Evolutionary conservation across 495 filamentous ascomycete genomes (phyloP).

Genomic region (Opeltia flavorubescens): DNA sequence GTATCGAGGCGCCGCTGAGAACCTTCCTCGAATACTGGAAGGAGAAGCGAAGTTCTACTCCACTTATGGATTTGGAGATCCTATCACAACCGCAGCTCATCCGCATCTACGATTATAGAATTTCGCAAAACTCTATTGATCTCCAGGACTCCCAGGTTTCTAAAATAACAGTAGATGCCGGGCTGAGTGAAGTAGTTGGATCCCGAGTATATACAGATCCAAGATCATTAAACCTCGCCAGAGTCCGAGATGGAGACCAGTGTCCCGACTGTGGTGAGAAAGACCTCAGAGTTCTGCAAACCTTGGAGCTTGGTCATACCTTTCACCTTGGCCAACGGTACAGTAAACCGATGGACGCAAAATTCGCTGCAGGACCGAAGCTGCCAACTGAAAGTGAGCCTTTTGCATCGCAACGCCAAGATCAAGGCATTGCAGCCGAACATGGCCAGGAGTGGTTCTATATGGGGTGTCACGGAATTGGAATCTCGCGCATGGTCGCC

Average conservation of each 20-base stretch:
- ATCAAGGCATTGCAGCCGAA: background rate
- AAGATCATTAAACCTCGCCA: constrained; percentile 40
- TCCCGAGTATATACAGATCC: background rate
- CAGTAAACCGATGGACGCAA: constrained; percentile 55
- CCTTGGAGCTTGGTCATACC: constrained; percentile 86
- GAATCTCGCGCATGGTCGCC: constrained; percentile 79
- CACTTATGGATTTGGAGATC: background rate
- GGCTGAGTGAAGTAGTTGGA: too few species aligned
- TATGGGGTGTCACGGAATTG: constrained; percentile 96
- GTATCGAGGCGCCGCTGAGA: constrained; percentile 42
- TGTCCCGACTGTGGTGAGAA: constrained; percentile 59
- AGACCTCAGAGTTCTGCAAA: constrained; percentile 47
- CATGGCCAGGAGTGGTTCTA: constrained; percentile 40
- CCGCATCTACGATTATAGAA: constrained; percentile 5
- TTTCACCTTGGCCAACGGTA: constrained; percentile 90
- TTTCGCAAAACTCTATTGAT: background rate
- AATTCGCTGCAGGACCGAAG: constrained; percentile 25
- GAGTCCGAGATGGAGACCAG: constrained; percentile 49
- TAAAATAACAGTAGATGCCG: too few species aligned
- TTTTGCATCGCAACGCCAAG: too few species aligned
- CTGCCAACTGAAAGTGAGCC: background rate
- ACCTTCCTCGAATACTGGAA: background rate
- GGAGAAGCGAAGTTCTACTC: background rate
- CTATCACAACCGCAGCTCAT: background rate
- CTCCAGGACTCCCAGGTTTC: too few species aligned